Conservation (phyloP, 2,329 filamentous ascomycete genomes). For the Pseudogymnoascus sp. region DNA sequence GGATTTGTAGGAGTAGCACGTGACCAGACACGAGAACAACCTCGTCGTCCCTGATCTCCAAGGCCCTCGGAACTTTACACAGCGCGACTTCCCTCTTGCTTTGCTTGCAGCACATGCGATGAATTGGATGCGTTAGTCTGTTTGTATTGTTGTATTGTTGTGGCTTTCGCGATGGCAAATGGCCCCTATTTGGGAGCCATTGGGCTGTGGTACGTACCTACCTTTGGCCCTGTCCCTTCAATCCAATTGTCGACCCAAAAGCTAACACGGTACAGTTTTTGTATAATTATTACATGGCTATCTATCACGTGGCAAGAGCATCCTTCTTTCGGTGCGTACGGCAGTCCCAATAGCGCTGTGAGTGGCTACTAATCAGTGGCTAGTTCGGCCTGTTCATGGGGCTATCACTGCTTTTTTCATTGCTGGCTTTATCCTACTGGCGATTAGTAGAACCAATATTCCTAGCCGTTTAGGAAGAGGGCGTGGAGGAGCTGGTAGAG, state of each 20-base stretch:
- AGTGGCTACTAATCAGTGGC: neutral
- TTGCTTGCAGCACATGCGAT: neutral
- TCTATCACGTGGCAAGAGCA: conserved; percentile 8
- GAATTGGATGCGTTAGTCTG: neutral
- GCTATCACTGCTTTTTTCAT: neutral
- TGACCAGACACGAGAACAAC: neutral
- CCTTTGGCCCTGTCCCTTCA: neutral
- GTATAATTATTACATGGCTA: conserved; percentile 6
- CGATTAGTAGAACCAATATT: neutral
- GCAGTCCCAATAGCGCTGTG: neutral
- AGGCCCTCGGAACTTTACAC: neutral
- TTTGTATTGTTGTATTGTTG: conserved; percentile 1
- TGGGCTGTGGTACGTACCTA: conserved; percentile 3
- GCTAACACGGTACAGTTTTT: conserved; percentile 2
- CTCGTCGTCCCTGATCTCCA: neutral
- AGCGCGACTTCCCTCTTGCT: neutral
- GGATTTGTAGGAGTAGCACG: neutral
- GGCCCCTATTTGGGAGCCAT: conserved; percentile 3
- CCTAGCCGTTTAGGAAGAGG: conserved; percentile 1
- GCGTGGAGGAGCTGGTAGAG: conserved; percentile 8
- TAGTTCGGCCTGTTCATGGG: neutral
- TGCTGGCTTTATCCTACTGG: neutral
- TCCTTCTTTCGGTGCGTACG: neutral
- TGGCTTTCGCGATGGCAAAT: neutral
- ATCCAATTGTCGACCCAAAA: neutral